Evolutionary conservation across 1,139 yeast species (phyloP), one percentile per base, ranked within the genome.

Genomic region (Eremothecium coryli): DNA sequence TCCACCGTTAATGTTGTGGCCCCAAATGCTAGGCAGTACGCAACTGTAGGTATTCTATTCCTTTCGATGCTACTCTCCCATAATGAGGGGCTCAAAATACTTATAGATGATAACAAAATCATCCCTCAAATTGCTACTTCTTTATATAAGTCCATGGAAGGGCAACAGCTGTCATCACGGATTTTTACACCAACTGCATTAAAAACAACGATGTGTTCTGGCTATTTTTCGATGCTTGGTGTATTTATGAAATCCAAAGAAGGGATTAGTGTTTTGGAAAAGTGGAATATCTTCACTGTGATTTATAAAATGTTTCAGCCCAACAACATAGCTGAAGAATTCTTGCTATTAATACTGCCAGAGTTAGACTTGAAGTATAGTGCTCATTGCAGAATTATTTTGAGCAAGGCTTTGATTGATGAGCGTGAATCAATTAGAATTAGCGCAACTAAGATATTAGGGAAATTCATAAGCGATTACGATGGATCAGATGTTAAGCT

Each of bases 81-180:
- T 11, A 56, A 62, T 0, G 81, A 71, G 38, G 97, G 97, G 1
- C 65, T 73, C 24, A 71, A 68, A 41, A 78, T 80, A 43, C 62
- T 90, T 17, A 50, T 45, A 37, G 66, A 73, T 20, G 80, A 75
- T 34, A 82, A 81, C 50, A 88, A 88, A 55, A 66, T 88, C 6
- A 55, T 90, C 18, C 82, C 95, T 1, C 97, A 86, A 50, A 65
- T 90, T 36, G 84, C 94, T 0, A 95, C 88, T 47, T 75, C 93
- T 29, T 64, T 88, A 32, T 93, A 94, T 1, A 95, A 86, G 56
- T 68, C 58, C 9, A 52, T 57, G 50, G 60, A 56, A 27, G 58
- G 58, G 2, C 64, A 72, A 4, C 77, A 90, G 1, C 31, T 31
- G n/a, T 61, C 71, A 4, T 93, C 81, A 36, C 88, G 94, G 6